A percentile compares a stretch with the other conserved stretches of the same genome.
Evolutionary conservation across 2,329 filamentous ascomycete genomes (phyloP).

Genomic region (Elsinoe perseae): DNA sequence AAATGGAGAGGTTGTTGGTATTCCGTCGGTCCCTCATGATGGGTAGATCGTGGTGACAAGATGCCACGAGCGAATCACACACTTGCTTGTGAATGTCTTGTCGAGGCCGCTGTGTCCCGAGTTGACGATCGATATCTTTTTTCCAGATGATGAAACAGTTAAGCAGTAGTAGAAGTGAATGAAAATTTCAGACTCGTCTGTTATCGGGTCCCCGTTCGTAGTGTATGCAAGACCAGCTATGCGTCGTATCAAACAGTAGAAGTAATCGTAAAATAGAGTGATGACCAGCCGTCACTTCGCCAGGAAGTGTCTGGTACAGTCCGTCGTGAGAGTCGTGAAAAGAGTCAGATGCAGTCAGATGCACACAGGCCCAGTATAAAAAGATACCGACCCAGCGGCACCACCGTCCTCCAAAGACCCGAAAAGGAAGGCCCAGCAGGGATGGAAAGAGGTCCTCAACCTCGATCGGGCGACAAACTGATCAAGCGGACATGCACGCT

Average conservation of each 20-base stretch:
- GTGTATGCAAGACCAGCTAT: conserved; percentile 6
- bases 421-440: conserved; percentile 7
- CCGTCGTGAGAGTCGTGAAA: not conserved
- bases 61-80: not conserved
- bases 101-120: not conserved
- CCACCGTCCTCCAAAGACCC: not conserved
- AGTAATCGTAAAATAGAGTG: not conserved
- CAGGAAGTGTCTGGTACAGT: not conserved
- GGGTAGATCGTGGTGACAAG: not conserved
- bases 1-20: conserved; percentile 38
- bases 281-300: not conserved
- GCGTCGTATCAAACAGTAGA: not conserved
- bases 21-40: conserved; percentile 41
- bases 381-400: conserved; percentile 3
- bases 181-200: not conserved
- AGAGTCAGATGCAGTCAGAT: not conserved
- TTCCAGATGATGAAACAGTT: not conserved
- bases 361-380: not conserved
- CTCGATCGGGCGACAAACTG: conserved; percentile 14
- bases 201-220: not conserved
- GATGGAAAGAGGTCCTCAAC: not conserved
- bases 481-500: conserved; percentile 1
- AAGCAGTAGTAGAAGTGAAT: not conserved
- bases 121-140: not conserved
- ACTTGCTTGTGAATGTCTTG: not conserved